Base-by-base conservation (phyloP, 1,139 yeast species). In the Candida neerlandica region DNA sequence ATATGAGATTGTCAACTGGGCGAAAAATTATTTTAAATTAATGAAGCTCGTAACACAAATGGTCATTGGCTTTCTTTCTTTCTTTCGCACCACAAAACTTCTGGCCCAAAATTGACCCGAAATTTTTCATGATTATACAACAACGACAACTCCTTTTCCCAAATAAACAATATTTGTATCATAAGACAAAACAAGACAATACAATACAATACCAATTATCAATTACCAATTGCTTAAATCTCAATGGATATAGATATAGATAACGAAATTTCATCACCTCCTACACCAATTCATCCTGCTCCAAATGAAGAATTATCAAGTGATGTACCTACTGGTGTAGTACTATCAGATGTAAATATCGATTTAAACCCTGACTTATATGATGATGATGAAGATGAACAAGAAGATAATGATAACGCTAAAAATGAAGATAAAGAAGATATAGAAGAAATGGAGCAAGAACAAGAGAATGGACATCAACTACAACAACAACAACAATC, bases 261-360 rank as follows among this genome's bases (percentile, higher is more conserved):
- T 4, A 5, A 41, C 7, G 43, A 41, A 11, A 32, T 41, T 7
- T 33, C 39, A 2, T 45, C 60, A 19, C 83, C 84, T 4, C 66
- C 65, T 1, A 78, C 84, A 2, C 84, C 84, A 5, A 53, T 60
- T 33, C 83, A 77, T 54, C 80, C 80, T 3, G 70, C 61, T n/a
- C 71, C 82, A 2, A 67, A 77, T 55, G 77, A 73, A 53, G 80
- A 75, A 53, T 62, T 75, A 2, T 41, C 59, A 51, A 61, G 62
- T 44, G 23, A 23, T 3, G 18, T 42, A 16, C 48, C 77, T 56
- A 70, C 72, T 46, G 59, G 67, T 57, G 62, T 78, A 1, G 50
- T 52, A 29, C 54, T 69, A 43, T 63, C 64, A 10, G 52, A 53
- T 23, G 56, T 59, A 27, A 67, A 68, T 49, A 59, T 76, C 41